Conservation (phyloP, 352 stramenopile genomes). For the Phytophthora sojae region DNA sequence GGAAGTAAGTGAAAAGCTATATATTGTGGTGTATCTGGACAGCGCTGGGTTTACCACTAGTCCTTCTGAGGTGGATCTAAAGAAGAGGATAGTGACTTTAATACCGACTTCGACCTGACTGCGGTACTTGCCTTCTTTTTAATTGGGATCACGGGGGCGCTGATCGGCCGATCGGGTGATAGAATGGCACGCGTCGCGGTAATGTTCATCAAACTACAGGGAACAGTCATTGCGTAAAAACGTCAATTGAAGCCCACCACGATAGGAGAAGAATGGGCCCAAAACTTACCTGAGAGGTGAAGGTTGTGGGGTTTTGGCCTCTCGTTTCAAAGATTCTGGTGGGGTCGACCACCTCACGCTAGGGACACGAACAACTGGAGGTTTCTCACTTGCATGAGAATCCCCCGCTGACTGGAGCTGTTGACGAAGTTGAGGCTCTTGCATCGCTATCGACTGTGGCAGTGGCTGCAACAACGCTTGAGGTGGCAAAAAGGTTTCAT, state of each 20-base stretch:
- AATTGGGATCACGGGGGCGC: slow-evolving; percentile 47
- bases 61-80: slow-evolving; percentile 12
- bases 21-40: neutral
- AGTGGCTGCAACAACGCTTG: slow-evolving; percentile 5
- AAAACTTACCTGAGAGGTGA: slow-evolving; percentile 41
- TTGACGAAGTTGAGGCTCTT: slow-evolving; percentile 13
- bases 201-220: slow-evolving; percentile 46
- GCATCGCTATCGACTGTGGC: neutral
- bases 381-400: slow-evolving; percentile 29
- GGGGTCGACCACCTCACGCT: slow-evolving; percentile 23
- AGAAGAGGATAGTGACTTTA: slow-evolving; percentile 21
- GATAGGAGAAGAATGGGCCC: neutral
- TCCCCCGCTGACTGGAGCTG: slow-evolving; percentile 37
- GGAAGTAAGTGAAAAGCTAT: neutral
- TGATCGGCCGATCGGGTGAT: slow-evolving; percentile 58
- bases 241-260: neutral
- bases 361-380: slow-evolving; percentile 27
- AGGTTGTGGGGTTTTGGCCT: slow-evolving; percentile 20
- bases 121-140: slow-evolving; percentile 52
- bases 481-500: slow-evolving; percentile 3
- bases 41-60: neutral
- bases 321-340: slow-evolving; percentile 19
- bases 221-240: neutral
- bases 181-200: slow-evolving; percentile 45
- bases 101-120: slow-evolving; percentile 26